These are phyloP conservation scores for Ogataea minuta DNA, from an alignment of 805 yeast species.

Conservation along the genomic window DNA sequence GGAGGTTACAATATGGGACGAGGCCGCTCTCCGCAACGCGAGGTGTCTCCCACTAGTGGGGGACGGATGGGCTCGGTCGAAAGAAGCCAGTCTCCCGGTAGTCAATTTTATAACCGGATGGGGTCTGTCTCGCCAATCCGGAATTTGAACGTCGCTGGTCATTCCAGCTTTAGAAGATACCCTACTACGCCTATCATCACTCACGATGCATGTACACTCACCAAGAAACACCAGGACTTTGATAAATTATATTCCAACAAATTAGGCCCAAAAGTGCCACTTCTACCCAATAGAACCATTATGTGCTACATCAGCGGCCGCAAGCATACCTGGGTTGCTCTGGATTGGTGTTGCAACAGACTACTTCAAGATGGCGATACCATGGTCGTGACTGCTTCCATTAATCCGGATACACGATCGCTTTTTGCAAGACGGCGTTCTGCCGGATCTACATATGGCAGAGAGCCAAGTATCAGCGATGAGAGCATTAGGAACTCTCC, in stretches of 20 bases:
- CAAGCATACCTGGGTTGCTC: conserved; percentile 77
- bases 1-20: conserved; percentile 11
- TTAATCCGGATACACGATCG: conserved; percentile 32
- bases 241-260: conserved; percentile 45
- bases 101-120: conserved; percentile 8
- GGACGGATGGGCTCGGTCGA: conserved; percentile 12
- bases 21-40: conserved; percentile 24
- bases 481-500: conserved; percentile 43
- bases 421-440: conserved; percentile 26
- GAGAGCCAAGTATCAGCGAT: conserved; percentile 25
- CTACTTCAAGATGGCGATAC: conserved; percentile 65
- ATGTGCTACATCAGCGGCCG: conserved; percentile 69
- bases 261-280: conserved; percentile 31
- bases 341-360: conserved; percentile 63
- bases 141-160: conserved; percentile 7
- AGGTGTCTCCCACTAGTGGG: conserved; percentile 18
- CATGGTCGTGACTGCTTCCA: conserved; percentile 57
- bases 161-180: conserved; percentile 23
- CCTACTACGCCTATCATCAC: conserved; percentile 39
- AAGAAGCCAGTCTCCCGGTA: conserved; percentile 26
- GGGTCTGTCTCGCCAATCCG: conserved; percentile 26
- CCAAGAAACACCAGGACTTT: conserved; percentile 46
- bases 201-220: conserved; percentile 41
- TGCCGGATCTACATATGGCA: conserved; percentile 9
- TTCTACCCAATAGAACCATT: conserved; percentile 51